phyloP scores from a whole-genome alignment of 1,284 basidiomycete genomes.

The Naganishia sp. region DNA sequence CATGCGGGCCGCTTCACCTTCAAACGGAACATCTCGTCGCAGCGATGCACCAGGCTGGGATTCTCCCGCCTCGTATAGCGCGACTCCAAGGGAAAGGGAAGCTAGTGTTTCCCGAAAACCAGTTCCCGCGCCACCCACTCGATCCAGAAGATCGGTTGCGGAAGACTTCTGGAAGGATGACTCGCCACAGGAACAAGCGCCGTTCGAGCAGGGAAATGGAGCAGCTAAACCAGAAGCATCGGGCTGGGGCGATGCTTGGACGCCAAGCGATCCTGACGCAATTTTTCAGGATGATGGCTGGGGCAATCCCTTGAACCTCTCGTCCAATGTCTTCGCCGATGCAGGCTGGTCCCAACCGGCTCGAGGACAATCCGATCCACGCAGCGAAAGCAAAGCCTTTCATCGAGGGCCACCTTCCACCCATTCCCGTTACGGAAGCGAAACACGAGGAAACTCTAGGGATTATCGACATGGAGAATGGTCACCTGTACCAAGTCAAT shows the following conservation, averaged over 20 bases:
- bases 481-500: neutral
- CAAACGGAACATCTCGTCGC: neutral
- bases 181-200: neutral
- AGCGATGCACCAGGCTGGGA: no score
- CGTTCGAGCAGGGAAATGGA: neutral
- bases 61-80: no score
- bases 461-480: neutral
- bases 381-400: neutral
- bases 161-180: conserved; percentile 14
- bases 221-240: neutral
- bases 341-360: neutral
- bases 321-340: neutral
- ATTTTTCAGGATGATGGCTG: conserved; percentile 8
- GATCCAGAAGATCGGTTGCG: conserved; percentile 5
- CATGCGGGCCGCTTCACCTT: neutral
- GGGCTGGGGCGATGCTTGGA: conserved; percentile 17
- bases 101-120: no score
- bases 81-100: no score
- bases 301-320: conserved; percentile 12
- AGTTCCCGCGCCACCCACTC: neutral
- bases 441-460: conserved; percentile 1
- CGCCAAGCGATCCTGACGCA: neutral
- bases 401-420: neutral
- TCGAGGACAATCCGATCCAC: neutral
- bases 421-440: neutral